These are phyloP conservation scores for Yamadazyma oceani DNA, from an alignment of 1,139 yeast species.

Conservation along the genomic window DNA sequence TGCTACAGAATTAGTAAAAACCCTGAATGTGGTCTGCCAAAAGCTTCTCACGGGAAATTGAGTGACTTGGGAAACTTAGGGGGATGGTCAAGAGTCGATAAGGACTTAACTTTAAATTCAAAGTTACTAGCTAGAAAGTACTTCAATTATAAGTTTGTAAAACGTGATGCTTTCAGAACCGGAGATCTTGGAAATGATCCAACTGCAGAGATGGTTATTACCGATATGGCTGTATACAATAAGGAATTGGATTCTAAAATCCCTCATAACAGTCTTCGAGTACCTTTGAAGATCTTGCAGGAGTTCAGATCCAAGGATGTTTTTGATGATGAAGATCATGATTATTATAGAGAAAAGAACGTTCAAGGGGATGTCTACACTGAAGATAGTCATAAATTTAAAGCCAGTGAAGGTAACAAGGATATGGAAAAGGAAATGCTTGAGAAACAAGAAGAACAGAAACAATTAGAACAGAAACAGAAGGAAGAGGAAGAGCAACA, in stretches of 20 bases:
- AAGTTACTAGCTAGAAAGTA: slow-evolving; percentile 34
- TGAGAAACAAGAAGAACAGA: slow-evolving; percentile 11
- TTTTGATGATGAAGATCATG: slow-evolving; percentile 32
- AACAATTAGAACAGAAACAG: slow-evolving; percentile 5
- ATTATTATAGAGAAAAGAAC: slow-evolving; percentile 15
- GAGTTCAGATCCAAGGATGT: slow-evolving; percentile 27
- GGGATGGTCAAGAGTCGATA: slow-evolving; percentile 38
- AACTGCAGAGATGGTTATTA: slow-evolving; percentile 25
- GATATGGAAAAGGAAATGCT: slow-evolving; percentile 18
- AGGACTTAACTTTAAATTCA: slow-evolving; percentile 38
- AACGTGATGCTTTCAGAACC: slow-evolving; percentile 21
- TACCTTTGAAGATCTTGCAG: slow-evolving; percentile 31
- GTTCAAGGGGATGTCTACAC: slow-evolving; percentile 16
- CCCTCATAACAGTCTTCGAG: slow-evolving; percentile 30
- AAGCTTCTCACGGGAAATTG: slow-evolving; percentile 24
- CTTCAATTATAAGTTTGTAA: slow-evolving; percentile 34
- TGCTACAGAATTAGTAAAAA: slow-evolving; percentile 29
- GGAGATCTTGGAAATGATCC: slow-evolving; percentile 12
- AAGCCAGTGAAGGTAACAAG: slow-evolving; percentile 23
- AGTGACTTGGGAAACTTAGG: slow-evolving; percentile 33
- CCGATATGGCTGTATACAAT: slow-evolving; percentile 40
- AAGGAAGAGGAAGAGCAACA: slow-evolving; percentile 15
- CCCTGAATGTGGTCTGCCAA: slow-evolving; percentile 35
- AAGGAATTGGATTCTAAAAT: slow-evolving; percentile 27
- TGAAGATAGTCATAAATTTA: slow-evolving; percentile 13